Evolutionary conservation across 495 filamentous ascomycete genomes (phyloP).

Genomic region (Penicillium diatomitis): DNA sequence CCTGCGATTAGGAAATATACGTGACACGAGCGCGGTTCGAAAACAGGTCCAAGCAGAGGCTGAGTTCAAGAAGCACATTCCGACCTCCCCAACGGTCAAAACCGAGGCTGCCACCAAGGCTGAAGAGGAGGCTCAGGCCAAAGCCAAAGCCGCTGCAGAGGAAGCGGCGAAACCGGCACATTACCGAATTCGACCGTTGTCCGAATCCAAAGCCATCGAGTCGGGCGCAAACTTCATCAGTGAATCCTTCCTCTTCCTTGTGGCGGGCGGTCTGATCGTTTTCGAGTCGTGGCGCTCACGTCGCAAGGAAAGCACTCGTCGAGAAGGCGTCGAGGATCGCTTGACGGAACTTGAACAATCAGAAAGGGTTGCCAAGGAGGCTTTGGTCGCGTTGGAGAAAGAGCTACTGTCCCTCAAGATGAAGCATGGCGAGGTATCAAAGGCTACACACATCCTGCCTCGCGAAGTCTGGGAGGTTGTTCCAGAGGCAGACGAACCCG

Average conservation of each 20-base stretch:
- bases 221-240: constrained; percentile 91
- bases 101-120: constrained; percentile 63
- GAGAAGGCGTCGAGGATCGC: constrained; percentile 65
- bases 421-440: constrained; percentile 26
- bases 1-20: constrained; percentile 71
- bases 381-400: constrained; percentile 59
- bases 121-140: constrained; percentile 44
- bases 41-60: constrained; percentile 41
- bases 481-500: constrained; percentile 21
- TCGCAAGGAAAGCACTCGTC: constrained; percentile 64
- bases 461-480: constrained; percentile 38
- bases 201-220: constrained; percentile 91
- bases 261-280: constrained; percentile 69
- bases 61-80: constrained; percentile 48
- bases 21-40: constrained; percentile 60
- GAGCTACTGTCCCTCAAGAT: constrained; percentile 51
- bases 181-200: constrained; percentile 63
- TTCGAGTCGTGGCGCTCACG: constrained; percentile 71
- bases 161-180: constrained; percentile 37
- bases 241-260: constrained; percentile 78
- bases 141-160: constrained; percentile 40
- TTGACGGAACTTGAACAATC: constrained; percentile 57
- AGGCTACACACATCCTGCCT: constrained; percentile 30
- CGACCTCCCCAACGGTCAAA: constrained; percentile 69
- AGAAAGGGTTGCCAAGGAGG: constrained; percentile 46